Base-by-base conservation (phyloP, 1,284 basidiomycete species). In the Tylopilus sp. region DNA sequence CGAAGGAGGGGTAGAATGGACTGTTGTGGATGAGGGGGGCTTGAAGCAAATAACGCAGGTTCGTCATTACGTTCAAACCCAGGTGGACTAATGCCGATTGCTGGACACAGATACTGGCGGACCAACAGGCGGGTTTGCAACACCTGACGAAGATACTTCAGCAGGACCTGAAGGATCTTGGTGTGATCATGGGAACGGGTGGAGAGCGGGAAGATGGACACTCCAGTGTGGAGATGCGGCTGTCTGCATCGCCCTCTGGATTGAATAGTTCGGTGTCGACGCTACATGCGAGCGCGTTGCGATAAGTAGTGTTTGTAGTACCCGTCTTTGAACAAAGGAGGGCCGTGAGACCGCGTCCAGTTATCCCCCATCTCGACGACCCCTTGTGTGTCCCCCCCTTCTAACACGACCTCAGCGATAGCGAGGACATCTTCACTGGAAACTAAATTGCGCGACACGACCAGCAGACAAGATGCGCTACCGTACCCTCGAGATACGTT, bases 401-500 rank as follows among this genome's bases (percentile, higher is more conserved):
- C 42, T 13, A 15, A 6, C 11, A 51, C 42, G 39, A 26, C 35
- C 18, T 8, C 44, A 39, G 21, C 49, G 44, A 48, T 50, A 49
- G 44, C 60, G 37, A 53, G 51, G 1, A 50, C 51, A 36, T 41
- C 30, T 28, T 11, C 3, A 23, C 18, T 18, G 10, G 29, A 6
- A 33, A 28, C 39, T 9, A 10, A 33, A 36, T n/a, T 28, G 15
- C 9, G 28, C 46, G 40, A 56, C 43, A 46, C 41, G 43, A 31
- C 48, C 34, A 57, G 51, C 34, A 57, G 51, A 43, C 41, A 58
- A 49, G 55, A 91, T 92, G 86, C 85, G 89, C 55, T 89, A 88
- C 64, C 77, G 86, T 49, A 91, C 89, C 7, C 78, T 93, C 36
- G 89, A 93, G 72, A 93, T 93, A 63, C 79, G 91, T 59, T 97